Percentiles rank a stretch among this genome's conserved stretches.
Conservation (phyloP, 805 yeast genomes). For the Nakazawaea ishiwadae region DNA sequence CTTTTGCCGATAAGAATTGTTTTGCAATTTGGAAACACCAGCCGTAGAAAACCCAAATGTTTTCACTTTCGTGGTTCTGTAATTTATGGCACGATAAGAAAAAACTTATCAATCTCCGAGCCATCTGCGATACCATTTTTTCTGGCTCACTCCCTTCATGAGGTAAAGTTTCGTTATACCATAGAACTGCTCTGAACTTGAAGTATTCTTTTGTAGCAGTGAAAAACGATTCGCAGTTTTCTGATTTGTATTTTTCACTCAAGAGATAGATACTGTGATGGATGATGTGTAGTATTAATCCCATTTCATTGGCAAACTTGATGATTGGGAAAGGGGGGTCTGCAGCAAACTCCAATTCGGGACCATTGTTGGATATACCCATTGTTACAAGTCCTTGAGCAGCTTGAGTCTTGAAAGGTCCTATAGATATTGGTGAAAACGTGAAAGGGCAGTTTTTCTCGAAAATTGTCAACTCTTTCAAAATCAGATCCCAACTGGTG, state of each 20-base stretch:
- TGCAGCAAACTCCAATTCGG: slow-evolving; percentile 2
- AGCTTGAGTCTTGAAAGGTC: slow-evolving; percentile 11
- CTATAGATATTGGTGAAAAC: slow-evolving; percentile 11
- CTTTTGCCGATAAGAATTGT: slow-evolving; percentile 9
- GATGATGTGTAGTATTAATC: slow-evolving; percentile 13
- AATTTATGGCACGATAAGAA: slow-evolving; percentile 10
- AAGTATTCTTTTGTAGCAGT: background rate
- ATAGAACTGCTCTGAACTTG: slow-evolving; percentile 7
- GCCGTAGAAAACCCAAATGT: slow-evolving; percentile 12
- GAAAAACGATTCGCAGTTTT: slow-evolving; percentile 6
- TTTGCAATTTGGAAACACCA: slow-evolving; percentile 13
- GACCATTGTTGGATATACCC: background rate
- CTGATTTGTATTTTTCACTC: slow-evolving; percentile 9
- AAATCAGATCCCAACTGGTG: background rate
- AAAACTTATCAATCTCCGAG: slow-evolving; percentile 12
- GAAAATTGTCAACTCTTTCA: slow-evolving; percentile 7
- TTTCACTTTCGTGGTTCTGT: background rate
- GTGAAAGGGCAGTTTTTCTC: slow-evolving; percentile 13
- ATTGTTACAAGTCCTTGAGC: slow-evolving; percentile 9
- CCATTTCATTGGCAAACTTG: slow-evolving; percentile 12
- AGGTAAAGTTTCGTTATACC: slow-evolving; percentile 14
- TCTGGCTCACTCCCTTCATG: background rate
- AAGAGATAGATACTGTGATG: slow-evolving; percentile 15
- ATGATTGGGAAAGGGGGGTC: slow-evolving; percentile 15
- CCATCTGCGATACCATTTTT: slow-evolving; percentile 12